Percentiles rank a stretch among this genome's conserved stretches.
Conservation (phyloP, 306 rosid species). For the Vigna nakashimae region DNA sequence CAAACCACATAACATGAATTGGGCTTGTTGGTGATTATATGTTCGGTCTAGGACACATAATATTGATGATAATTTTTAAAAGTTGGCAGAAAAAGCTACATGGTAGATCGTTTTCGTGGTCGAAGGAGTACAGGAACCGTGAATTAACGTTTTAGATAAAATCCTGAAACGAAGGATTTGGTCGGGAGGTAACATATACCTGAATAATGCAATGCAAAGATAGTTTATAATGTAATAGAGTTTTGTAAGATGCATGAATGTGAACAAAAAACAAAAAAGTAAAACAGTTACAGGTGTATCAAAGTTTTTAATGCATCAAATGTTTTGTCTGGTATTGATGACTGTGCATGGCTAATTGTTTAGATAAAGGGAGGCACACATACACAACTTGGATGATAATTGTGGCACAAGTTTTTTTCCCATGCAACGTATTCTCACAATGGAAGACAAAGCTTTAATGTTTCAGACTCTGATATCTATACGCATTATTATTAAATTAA, state of each 20-base stretch:
- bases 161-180: not conserved
- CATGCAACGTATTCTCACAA: too few relatives aligned
- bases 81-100: slow-evolving; percentile 17
- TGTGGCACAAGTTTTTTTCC: not conserved
- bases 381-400: not conserved
- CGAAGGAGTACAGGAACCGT: not conserved
- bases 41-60: slow-evolving; percentile 5
- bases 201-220: slow-evolving; percentile 6
- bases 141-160: slow-evolving; percentile 5
- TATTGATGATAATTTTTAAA: slow-evolving; percentile 8
- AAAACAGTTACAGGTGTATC: slow-evolving; percentile 1
- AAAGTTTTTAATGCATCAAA: not conserved
- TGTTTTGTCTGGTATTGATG: not conserved
- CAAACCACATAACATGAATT: slow-evolving; percentile 25
- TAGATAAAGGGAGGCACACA: not conserved
- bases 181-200: not conserved
- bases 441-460: too few relatives aligned
- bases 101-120: slow-evolving; percentile 28
- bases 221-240: not conserved
- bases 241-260: slow-evolving; percentile 33
- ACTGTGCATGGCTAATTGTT: not conserved
- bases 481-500: too few relatives aligned
- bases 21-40: not conserved
- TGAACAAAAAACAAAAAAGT: slow-evolving; percentile 11
- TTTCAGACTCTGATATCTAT: too few relatives aligned